These are phyloP conservation scores for Rhodosporidiobolus odoratus DNA, from an alignment of 768 basidiomycete genomes.

Conservation along the genomic window DNA sequence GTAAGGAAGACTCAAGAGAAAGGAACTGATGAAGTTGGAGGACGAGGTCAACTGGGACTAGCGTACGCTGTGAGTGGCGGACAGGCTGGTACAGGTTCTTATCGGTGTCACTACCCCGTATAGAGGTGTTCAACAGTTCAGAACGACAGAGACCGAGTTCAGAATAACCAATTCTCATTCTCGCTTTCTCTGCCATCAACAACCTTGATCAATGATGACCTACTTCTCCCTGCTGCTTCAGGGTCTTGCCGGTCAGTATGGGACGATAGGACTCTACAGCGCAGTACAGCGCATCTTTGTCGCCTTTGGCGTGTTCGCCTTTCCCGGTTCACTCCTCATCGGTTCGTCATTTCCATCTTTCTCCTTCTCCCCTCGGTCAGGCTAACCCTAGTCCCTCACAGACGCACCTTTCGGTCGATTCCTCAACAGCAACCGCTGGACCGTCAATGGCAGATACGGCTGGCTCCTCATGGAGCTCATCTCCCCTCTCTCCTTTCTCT, in stretches of 20 bases:
- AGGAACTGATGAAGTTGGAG: too few species aligned
- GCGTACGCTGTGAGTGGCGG: too few species aligned
- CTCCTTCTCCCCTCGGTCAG: background rate
- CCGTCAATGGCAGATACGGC: conserved; percentile 11
- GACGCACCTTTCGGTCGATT: conserved; percentile 35
- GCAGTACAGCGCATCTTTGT: conserved; percentile 14
- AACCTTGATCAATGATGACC: background rate
- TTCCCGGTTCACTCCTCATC: conserved; percentile 5
- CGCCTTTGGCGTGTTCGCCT: background rate
- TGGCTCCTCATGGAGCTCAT: conserved; percentile 33
- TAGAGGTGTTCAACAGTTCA: too few species aligned
- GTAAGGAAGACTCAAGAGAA: too few species aligned
- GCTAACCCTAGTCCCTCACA: background rate
- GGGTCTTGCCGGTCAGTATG: background rate
- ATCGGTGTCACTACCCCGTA: too few species aligned
- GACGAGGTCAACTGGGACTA: too few species aligned
- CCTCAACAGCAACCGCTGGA: background rate
- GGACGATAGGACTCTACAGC: conserved; percentile 6
- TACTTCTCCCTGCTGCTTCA: background rate
- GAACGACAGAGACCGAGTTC: too few species aligned
- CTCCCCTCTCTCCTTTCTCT: conserved; percentile 25
- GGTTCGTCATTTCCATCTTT: background rate
- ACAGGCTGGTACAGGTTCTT: too few species aligned
- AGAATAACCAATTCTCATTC: background rate
- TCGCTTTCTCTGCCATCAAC: background rate